A percentile compares a stretch with the other conserved stretches of the same genome.
Conservation (phyloP, 139 green algal species). For the Coelastrella sp. region DNA sequence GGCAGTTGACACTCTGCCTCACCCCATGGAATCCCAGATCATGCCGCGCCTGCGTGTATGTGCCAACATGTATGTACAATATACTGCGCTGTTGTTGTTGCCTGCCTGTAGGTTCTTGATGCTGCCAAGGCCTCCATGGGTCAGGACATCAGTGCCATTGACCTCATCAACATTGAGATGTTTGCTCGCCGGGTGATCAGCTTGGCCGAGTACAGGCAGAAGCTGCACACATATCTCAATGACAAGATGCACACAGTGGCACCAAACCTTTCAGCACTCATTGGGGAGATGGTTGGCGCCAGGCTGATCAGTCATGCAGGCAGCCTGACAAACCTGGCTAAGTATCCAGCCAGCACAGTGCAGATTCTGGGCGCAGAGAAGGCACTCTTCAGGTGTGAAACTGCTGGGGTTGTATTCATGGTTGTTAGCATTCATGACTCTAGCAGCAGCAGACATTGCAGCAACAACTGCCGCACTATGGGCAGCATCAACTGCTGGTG, state of each 20-base stretch:
- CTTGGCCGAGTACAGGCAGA: conserved; percentile 92
- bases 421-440: no score
- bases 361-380: conserved; percentile 99
- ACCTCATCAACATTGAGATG: conserved; percentile 98
- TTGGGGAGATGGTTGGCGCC: conserved; percentile 97
- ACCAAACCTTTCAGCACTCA: conserved; percentile 96
- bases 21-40: no score
- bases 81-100: not conserved
- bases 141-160: conserved; percentile 98
- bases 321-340: conserved; percentile 97
- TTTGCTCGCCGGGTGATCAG: conserved; percentile 96
- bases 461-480: no score
- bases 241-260: conserved; percentile 90
- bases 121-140: conserved; percentile 87
- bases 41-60: not conserved
- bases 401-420: no score
- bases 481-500: no score
- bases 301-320: conserved; percentile 96
- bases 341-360: conserved; percentile 98
- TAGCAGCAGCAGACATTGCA: no score
- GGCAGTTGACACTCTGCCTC: no score
- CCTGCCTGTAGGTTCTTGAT: conserved; percentile 65
- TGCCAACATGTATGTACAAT: not conserved
- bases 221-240: conserved; percentile 80
- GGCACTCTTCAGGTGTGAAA: conserved; percentile 93